Base-by-base conservation (phyloP, 805 yeast genomes). In the Starmerella powellii region DNA sequence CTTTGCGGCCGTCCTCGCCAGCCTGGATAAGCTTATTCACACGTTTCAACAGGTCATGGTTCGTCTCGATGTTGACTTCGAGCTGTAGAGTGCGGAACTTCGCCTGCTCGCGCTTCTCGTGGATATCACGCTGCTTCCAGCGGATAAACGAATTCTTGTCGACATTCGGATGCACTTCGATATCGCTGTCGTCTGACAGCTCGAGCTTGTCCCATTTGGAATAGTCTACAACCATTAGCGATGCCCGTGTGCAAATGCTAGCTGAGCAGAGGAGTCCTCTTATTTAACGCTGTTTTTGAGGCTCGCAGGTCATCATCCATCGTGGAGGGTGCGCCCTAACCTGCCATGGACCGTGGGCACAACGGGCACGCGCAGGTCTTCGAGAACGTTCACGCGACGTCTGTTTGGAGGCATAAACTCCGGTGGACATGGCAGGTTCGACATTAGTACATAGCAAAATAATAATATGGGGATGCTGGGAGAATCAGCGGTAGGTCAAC, bases 121-220 rank as follows among this genome's bases (percentile, higher is more conserved):
- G 98, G 50, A 91, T 91, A 53, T 87, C 95, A 56, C 94, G 80
- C 64, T 91, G 99, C 59, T 85, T 88, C 98, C 97, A 88, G 46
- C 77, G 74, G 54, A 91, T 84, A 52, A 91, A 88, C 1, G 97
- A 87, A 31, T 66, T 67, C 59, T 91, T 91, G 61, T 91, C 99
- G 26, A 91, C 98, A 58, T 91, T 91, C 46, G 97, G 99, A 59
- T 91, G 99, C 13, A 88, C 97, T 57, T 91, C 98, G 37, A 91
- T 68, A 56, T 91, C 98, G 8, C 95, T 85, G 62, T 91, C 99
- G 60, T 91, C 99, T 17, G 95, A 84, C 31, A 91, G 66, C 61
- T 91, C 98, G 45, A 91, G 74, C 59, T 85, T 84, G 63, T 91
- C 99, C 97, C 98, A 91, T 60, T 88, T 91, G 10, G 95, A 85